phyloP scores from a whole-genome alignment of 176 grass and related monocot genomes.

The Aegilops umbellulata region DNA sequence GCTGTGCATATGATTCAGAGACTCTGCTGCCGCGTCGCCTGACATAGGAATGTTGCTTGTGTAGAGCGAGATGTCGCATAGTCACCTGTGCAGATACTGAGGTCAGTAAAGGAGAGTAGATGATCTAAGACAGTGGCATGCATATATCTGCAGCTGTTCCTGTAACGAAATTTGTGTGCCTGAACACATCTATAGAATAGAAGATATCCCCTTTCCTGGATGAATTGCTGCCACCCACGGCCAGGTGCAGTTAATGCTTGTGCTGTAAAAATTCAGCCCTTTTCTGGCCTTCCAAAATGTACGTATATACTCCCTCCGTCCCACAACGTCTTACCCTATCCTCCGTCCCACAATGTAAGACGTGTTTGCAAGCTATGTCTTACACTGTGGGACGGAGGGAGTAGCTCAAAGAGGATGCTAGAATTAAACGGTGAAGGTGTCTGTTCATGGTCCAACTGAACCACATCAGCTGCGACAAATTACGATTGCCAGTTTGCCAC shows the following conservation, averaged over 20 bases:
- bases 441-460: too few relatives aligned
- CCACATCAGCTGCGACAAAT: too few relatives aligned
- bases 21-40: neutral
- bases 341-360: too few relatives aligned
- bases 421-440: neutral
- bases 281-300: neutral
- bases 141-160: neutral
- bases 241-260: neutral
- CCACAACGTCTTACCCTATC: too few relatives aligned
- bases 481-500: too few relatives aligned
- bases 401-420: neutral
- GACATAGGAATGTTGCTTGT: slow-evolving; percentile 10
- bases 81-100: slow-evolving; percentile 17
- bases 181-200: neutral
- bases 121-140: neutral
- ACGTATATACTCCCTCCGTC: neutral
- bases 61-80: neutral
- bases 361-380: too few relatives aligned
- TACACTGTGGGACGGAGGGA: too few relatives aligned
- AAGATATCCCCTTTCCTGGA: neutral
- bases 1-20: slow-evolving; percentile 16
- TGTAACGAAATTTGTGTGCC: slow-evolving; percentile 12
- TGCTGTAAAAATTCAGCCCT: neutral
- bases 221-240: neutral
- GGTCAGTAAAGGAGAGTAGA: neutral